Conservation (phyloP, 2,329 filamentous ascomycete genomes). For the Arthrobotrys conoides region DNA sequence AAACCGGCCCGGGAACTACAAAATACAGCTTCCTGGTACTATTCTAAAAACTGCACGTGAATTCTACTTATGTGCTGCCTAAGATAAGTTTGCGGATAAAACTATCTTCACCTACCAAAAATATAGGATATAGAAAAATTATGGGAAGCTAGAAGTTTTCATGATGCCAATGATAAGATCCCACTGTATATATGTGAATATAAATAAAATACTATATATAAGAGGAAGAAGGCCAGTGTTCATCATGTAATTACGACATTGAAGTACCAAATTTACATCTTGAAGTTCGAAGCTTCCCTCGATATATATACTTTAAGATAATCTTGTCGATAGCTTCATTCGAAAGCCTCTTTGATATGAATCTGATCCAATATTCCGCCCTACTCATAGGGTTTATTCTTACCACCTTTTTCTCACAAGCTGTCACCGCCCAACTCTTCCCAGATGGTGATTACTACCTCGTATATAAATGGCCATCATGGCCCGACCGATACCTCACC, state of each 20-base stretch:
- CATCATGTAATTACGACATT: too few relatives aligned
- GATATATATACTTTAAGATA: too few relatives aligned
- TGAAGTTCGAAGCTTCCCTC: too few relatives aligned
- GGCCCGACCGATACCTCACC: background rate
- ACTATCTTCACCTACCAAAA: background rate
- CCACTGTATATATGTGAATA: too few relatives aligned
- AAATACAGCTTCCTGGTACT: background rate
- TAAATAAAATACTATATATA: too few relatives aligned
- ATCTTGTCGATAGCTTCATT: background rate
- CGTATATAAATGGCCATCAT: background rate
- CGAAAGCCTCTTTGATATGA: background rate
- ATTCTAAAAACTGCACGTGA: background rate
- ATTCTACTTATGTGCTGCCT: background rate
- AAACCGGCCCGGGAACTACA: background rate
- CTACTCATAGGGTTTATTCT: background rate
- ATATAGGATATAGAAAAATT: background rate
- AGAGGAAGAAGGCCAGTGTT: too few relatives aligned
- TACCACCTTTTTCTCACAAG: background rate
- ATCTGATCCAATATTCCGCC: background rate
- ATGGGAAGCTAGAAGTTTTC: background rate
- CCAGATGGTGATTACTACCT: background rate
- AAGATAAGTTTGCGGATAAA: background rate
- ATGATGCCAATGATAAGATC: background rate
- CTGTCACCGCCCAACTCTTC: background rate
- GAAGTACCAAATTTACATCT: too few relatives aligned